These are phyloP conservation scores for Periconia digitata DNA, from an alignment of 2,329 filamentous ascomycete genomes.

Conservation along the genomic window DNA sequence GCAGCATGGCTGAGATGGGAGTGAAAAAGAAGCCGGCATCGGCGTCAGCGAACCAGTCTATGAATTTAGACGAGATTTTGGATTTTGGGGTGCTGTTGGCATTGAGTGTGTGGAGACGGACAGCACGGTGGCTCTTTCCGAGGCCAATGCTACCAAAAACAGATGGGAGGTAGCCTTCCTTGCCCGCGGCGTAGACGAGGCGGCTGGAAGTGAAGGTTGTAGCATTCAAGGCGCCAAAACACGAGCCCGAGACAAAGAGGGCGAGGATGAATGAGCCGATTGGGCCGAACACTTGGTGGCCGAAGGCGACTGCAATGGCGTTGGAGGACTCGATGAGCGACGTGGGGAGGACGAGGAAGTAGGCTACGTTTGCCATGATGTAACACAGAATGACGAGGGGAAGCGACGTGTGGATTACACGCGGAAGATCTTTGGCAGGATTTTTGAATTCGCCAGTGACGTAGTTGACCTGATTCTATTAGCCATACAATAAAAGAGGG, in stretches of 20 bases:
- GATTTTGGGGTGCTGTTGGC: conserved; percentile 16
- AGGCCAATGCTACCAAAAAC: conserved; percentile 83
- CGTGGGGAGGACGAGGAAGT: conserved; percentile 89
- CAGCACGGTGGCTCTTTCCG: conserved; percentile 45
- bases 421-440: conserved; percentile 82
- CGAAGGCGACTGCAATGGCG: conserved; percentile 95
- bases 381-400: conserved; percentile 90
- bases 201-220: conserved; percentile 91
- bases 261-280: conserved; percentile 81
- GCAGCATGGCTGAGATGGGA: conserved; percentile 84
- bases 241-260: conserved; percentile 85
- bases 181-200: conserved; percentile 89
- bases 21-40: conserved; percentile 88
- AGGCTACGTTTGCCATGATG: conserved; percentile 86
- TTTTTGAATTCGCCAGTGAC: conserved; percentile 97
- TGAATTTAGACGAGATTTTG: conserved; percentile 25
- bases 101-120: conserved; percentile 34
- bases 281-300: conserved; percentile 83
- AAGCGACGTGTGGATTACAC: conserved; percentile 95
- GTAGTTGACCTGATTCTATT: conserved; percentile 76
- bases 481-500: background rate
- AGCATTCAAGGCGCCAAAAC: conserved; percentile 92
- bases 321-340: conserved; percentile 82
- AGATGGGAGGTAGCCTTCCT: conserved; percentile 87
- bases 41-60: conserved; percentile 50